phyloP scores from a whole-genome alignment of 1,284 basidiomycete genomes.

The Cryptococcus jaspeensis region DNA sequence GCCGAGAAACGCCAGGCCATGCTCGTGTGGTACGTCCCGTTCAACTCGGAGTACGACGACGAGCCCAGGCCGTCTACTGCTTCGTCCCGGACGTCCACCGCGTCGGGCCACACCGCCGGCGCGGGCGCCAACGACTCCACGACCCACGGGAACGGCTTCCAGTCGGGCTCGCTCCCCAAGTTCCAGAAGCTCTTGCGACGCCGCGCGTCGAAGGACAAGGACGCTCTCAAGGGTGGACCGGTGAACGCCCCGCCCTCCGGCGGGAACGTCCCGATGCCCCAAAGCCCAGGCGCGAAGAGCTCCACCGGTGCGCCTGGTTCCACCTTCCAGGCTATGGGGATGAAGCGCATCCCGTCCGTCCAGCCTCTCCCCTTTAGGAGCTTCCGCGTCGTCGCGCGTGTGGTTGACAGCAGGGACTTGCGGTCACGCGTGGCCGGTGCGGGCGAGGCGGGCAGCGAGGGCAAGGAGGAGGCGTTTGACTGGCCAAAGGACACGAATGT shows the following conservation, averaged over 20 bases:
- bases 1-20: constrained; percentile 35
- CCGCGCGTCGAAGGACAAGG: constrained; percentile 33
- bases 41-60: constrained; percentile 30
- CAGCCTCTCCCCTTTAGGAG: constrained; percentile 46
- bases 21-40: constrained; percentile 50
- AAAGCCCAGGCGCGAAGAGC: no score
- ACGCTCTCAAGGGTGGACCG: constrained; percentile 12
- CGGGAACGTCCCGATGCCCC: no score
- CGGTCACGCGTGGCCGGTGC: constrained; percentile 19
- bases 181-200: constrained; percentile 44
- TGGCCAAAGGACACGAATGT: constrained; percentile 8
- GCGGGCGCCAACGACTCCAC: not conserved
- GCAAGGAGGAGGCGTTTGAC: not conserved
- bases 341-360: constrained; percentile 3
- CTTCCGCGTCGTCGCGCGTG: constrained; percentile 48
- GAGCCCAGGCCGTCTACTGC: constrained; percentile 10
- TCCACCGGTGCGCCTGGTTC: no score
- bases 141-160: not conserved
- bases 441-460: not conserved
- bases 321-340: not conserved
- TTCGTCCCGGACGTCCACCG: constrained; percentile 3
- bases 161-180: constrained; percentile 28
- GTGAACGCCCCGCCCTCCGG: not conserved
- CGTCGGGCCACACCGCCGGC: not conserved
- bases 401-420: constrained; percentile 43